Evolutionary conservation across 2,329 filamentous ascomycete genomes (phyloP).

Genomic region (Cordyceps cateniannulata): DNA sequence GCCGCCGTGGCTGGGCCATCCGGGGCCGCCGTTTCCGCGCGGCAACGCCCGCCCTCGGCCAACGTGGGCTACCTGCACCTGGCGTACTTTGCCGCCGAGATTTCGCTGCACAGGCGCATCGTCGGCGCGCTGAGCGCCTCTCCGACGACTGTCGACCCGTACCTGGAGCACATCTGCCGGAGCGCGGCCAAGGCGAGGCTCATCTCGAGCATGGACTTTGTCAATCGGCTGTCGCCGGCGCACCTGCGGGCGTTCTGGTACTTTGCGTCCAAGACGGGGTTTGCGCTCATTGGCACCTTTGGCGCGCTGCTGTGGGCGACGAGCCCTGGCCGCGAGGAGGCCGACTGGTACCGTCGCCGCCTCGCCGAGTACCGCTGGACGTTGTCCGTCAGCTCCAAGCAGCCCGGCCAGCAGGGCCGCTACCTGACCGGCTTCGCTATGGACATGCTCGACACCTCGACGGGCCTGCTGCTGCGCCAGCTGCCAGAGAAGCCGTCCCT

Average conservation of each 20-base stretch:
- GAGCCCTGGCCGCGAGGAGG: conserved; percentile 78
- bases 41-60: conserved; percentile 40
- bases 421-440: conserved; percentile 65
- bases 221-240: conserved; percentile 80
- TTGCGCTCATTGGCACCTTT: conserved; percentile 91
- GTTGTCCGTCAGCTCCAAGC: conserved; percentile 74
- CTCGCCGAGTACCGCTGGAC: conserved; percentile 93
- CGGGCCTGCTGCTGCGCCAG: conserved; percentile 60
- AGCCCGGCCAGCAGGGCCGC: conserved; percentile 55
- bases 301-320: conserved; percentile 86
- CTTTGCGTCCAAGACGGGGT: conserved; percentile 81
- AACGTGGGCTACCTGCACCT: conserved; percentile 77
- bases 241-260: conserved; percentile 93
- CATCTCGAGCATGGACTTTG: conserved; percentile 95
- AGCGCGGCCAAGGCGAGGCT: conserved; percentile 89
- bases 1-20: too few species aligned
- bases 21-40: too few species aligned
- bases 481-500: conserved; percentile 63
- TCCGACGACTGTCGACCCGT: conserved; percentile 55
- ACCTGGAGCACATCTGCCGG: conserved; percentile 86
- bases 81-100: conserved; percentile 90
- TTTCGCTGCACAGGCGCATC: conserved; percentile 85
- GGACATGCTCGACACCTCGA: conserved; percentile 68
- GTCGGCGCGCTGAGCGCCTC: conserved; percentile 64
- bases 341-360: conserved; percentile 82